Conservation (phyloP, 805 yeast genomes). For the Clavispora santaluciae region DNA sequence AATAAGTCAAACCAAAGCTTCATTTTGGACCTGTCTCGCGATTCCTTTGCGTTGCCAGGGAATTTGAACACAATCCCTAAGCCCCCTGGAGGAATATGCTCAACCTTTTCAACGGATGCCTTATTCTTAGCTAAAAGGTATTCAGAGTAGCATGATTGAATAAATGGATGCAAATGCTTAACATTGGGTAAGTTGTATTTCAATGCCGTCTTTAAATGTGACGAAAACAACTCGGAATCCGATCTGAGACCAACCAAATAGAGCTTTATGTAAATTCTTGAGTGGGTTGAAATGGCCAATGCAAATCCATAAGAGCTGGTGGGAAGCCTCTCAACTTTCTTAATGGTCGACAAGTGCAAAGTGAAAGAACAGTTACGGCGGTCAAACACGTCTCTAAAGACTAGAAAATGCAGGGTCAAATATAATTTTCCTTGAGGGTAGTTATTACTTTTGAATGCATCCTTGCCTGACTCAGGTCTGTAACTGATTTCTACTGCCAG, state of each 20-base stretch:
- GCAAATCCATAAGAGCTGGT: constrained; percentile 74
- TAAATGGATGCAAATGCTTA: constrained; percentile 56
- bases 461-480: constrained; percentile 22
- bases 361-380: constrained; percentile 61
- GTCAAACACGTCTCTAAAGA: constrained; percentile 71
- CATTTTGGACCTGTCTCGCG: constrained; percentile 79
- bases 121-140: constrained; percentile 63
- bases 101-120: constrained; percentile 36
- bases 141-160: constrained; percentile 78
- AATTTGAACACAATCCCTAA: constrained; percentile 78
- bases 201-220: constrained; percentile 54
- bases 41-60: constrained; percentile 81
- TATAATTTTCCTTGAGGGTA: constrained; percentile 59
- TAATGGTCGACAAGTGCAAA: constrained; percentile 70
- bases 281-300: constrained; percentile 62
- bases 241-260: constrained; percentile 78
- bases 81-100: constrained; percentile 71
- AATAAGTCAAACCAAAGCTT: constrained; percentile 93
- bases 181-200: constrained; percentile 61
- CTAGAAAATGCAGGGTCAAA: constrained; percentile 69
- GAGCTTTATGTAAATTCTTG: constrained; percentile 56
- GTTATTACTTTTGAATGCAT: constrained; percentile 15
- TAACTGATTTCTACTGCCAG: constrained; percentile 55
- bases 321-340: constrained; percentile 83
- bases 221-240: constrained; percentile 77